phyloP scores from a whole-genome alignment of 1,139 yeast species.

The Nakaseomyces sp. region DNA sequence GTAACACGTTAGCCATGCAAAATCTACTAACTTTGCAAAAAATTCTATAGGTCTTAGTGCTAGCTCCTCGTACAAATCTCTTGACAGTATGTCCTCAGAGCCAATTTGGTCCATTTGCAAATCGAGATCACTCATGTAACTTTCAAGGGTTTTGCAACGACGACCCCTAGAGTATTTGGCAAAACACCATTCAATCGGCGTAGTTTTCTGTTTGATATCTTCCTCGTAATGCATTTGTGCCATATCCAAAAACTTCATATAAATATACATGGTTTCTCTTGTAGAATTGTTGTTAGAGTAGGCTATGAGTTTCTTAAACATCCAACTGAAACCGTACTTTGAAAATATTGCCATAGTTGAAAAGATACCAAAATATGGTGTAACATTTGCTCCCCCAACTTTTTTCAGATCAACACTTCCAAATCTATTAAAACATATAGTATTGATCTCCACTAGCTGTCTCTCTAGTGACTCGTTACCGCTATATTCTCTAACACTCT shows the following conservation, averaged over 20 bases:
- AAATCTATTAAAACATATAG: conserved; percentile 9
- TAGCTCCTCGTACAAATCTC: conserved; percentile 2
- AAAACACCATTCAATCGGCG: conserved; percentile 6
- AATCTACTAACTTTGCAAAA: background rate
- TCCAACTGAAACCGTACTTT: conserved; percentile 12
- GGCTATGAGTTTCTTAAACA: conserved; percentile 11
- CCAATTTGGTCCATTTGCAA: background rate
- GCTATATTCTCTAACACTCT: conserved; percentile 7
- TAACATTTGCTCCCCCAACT: background rate
- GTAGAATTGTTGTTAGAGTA: conserved; percentile 8
- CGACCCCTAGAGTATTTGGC: background rate
- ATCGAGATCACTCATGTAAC: background rate
- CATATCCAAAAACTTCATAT: conserved; percentile 12
- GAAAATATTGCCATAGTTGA: conserved; percentile 11
- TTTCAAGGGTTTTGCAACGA: conserved; percentile 5
- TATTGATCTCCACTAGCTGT: conserved; percentile 9
- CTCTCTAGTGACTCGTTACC: conserved; percentile 12
- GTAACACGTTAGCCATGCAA: conserved; percentile 1
- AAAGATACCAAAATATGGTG: conserved; percentile 11
- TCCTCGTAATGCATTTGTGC: conserved; percentile 6
- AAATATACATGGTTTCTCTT: conserved; percentile 12
- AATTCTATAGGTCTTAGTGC: conserved; percentile 2
- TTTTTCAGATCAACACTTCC: conserved; percentile 3
- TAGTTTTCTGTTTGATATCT: conserved; percentile 1
- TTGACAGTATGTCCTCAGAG: background rate